Evolutionary conservation across 2,329 filamentous ascomycete species (phyloP).

Genomic region (Phialophora expanda): DNA sequence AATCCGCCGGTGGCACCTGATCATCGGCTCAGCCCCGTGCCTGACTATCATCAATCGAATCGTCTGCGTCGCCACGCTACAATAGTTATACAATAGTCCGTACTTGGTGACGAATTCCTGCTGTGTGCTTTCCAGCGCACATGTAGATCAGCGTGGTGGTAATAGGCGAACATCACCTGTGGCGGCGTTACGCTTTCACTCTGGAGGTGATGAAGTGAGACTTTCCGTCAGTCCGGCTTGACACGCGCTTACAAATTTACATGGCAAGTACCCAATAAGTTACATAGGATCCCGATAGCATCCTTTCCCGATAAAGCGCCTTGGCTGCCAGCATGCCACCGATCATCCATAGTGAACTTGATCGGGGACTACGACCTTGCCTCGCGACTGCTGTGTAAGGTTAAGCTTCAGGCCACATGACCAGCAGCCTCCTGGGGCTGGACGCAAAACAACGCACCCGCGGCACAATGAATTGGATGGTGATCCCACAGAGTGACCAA

Average conservation of each 20-base stretch:
- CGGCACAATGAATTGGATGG: background rate
- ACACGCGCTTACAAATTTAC: background rate
- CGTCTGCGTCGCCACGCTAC: background rate
- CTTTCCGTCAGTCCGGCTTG: background rate
- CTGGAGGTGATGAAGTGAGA: background rate
- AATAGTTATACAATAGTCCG: background rate
- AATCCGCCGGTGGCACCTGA: background rate
- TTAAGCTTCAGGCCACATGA: conserved; percentile 3
- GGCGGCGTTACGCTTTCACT: background rate
- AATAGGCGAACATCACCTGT: background rate
- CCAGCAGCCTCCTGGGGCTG: background rate
- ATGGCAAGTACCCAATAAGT: background rate
- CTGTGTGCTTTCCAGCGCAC: background rate
- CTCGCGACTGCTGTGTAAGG: conserved; percentile 2
- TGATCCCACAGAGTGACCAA: background rate
- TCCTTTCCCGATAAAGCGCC: background rate
- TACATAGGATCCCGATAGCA: background rate
- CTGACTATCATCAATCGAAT: background rate
- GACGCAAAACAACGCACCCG: too few relatives aligned
- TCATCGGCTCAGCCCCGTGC: background rate
- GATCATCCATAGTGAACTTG: background rate
- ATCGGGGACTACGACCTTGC: background rate
- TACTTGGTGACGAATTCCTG: background rate
- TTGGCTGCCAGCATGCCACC: background rate
- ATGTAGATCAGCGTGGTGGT: background rate